These are phyloP conservation scores for Neurospora intermedia DNA, from an alignment of 495 filamentous ascomycete species.

Conservation along the genomic window DNA sequence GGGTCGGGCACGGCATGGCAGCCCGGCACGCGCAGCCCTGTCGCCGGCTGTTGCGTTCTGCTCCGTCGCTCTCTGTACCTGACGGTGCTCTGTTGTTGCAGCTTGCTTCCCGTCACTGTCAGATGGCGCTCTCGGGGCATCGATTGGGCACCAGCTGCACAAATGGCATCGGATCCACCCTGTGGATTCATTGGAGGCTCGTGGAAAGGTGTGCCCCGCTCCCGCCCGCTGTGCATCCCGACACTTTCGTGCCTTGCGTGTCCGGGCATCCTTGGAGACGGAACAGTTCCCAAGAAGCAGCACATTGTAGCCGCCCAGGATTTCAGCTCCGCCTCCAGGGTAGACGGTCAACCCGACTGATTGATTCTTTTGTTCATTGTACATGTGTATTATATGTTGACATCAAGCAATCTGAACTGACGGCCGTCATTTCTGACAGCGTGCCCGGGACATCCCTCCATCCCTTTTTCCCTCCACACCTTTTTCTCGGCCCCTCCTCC, in stretches of 20 bases:
- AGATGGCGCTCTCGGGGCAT: neutral
- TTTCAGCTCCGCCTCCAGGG: neutral
- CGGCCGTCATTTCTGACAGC: neutral
- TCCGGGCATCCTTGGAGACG: neutral
- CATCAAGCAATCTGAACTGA: neutral
- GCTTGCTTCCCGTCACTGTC: neutral
- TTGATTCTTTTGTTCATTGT: neutral
- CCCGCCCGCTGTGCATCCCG: neutral
- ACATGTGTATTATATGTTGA: neutral
- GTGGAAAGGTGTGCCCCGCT: neutral
- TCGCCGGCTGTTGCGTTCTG: neutral
- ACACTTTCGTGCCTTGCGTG: neutral
- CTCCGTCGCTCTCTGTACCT: neutral
- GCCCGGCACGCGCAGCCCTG: neutral
- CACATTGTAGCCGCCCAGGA: neutral
- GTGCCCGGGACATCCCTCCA: neutral
- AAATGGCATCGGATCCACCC: neutral
- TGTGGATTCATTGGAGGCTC: neutral
- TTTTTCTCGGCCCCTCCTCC: neutral
- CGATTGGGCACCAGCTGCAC: neutral
- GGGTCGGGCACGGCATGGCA: too few species aligned
- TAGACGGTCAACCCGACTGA: neutral
- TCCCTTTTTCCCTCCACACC: neutral
- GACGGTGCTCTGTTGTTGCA: neutral
- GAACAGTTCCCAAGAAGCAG: neutral